Evolutionary conservation across 192 early-diverging fungal genomes (phyloP).

Genomic region (Funneliformis geosporum): DNA sequence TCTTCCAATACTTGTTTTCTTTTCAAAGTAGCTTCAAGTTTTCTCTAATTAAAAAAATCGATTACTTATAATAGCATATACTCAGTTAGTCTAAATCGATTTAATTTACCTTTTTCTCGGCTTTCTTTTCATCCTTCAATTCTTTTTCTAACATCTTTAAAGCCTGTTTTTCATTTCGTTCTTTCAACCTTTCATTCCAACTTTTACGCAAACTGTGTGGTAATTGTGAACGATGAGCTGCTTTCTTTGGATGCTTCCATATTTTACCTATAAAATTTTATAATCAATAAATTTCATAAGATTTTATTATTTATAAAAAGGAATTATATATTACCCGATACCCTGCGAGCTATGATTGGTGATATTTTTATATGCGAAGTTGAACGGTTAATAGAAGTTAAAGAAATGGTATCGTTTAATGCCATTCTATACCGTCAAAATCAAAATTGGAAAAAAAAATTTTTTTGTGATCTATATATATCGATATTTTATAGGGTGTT

Average conservation of each 20-base stretch:
- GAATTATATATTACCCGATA: neutral
- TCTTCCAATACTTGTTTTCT: slow-evolving; percentile 47
- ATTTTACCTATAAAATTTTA: slow-evolving; percentile 35
- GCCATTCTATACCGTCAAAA: neutral
- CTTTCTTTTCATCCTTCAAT: slow-evolving; percentile 11
- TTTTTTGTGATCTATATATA: neutral
- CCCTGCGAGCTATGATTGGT: neutral
- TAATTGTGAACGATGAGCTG: slow-evolving; percentile 45
- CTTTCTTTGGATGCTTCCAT: slow-evolving; percentile 46
- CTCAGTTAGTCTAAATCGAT: neutral
- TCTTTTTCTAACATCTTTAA: slow-evolving; percentile 35
- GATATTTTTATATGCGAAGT: neutral
- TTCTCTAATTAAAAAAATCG: slow-evolving; percentile 33
- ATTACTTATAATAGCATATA: neutral
- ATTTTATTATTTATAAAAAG: neutral
- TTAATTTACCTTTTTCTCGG: neutral
- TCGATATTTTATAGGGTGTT: neutral
- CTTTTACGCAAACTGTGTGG: slow-evolving; percentile 40
- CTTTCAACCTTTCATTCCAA: slow-evolving; percentile 40
- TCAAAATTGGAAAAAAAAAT: neutral
- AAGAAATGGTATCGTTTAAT: no score
- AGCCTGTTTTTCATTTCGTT: slow-evolving; percentile 44
- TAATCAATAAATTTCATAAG: neutral
- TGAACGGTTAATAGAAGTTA: neutral
- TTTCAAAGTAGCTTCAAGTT: slow-evolving; percentile 43